These are phyloP conservation scores for Epichloe gansuensis DNA, from an alignment of 2,329 filamentous ascomycete genomes.

Conservation along the genomic window DNA sequence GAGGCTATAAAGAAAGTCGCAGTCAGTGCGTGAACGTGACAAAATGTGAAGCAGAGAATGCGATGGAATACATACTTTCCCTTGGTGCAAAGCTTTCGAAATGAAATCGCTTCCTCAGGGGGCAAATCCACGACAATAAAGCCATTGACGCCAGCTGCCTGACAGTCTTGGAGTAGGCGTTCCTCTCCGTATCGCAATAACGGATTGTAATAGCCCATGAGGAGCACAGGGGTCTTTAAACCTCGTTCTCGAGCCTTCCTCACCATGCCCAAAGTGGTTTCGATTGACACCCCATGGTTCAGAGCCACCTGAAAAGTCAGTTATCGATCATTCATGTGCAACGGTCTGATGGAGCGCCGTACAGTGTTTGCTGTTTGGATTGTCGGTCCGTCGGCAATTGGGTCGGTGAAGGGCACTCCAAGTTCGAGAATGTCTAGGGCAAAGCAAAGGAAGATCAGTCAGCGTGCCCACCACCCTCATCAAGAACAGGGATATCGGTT, in stretches of 20 bases:
- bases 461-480: neutral
- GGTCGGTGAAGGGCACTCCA: conserved; percentile 92
- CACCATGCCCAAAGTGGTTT: conserved; percentile 69
- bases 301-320: conserved; percentile 46
- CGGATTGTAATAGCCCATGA: conserved; percentile 99
- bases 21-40: neutral
- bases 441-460: neutral
- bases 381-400: conserved; percentile 92
- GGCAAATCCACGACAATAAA: conserved; percentile 96
- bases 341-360: conserved; percentile 19
- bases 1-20: conserved; percentile 36
- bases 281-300: conserved; percentile 75
- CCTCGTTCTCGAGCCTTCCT: conserved; percentile 66
- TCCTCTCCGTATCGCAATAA: conserved; percentile 91
- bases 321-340: neutral
- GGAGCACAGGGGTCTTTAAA: conserved; percentile 67
- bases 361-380: conserved; percentile 91
- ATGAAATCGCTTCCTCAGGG: conserved; percentile 87
- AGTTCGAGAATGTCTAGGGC: conserved; percentile 74
- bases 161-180: conserved; percentile 70
- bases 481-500: neutral
- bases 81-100: conserved; percentile 70
- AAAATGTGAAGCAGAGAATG: neutral
- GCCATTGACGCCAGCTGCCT: conserved; percentile 76
- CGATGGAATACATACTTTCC: conserved; percentile 44